phyloP scores from a whole-genome alignment of 495 filamentous ascomycete genomes.

The Choiromyces venosus region DNA sequence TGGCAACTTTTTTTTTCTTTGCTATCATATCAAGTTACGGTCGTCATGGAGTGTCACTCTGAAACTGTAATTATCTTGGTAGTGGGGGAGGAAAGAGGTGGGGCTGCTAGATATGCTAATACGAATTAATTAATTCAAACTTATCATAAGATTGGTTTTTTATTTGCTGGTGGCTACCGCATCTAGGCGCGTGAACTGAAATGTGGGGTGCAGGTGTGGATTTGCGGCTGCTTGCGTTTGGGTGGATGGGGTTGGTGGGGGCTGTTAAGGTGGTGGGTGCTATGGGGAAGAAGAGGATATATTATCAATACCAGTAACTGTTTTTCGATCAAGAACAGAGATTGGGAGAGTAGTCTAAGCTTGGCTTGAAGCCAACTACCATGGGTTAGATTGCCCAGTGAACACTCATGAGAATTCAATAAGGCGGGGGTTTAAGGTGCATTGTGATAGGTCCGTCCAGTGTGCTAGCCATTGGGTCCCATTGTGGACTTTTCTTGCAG shows the following conservation, averaged over 20 bases:
- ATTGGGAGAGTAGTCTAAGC: not conserved
- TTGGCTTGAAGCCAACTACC: not conserved
- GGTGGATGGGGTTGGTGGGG: not conserved
- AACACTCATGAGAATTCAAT: not conserved
- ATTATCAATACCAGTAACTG: not conserved
- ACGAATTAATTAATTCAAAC: not conserved
- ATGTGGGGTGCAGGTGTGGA: not conserved
- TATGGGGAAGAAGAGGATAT: not conserved
- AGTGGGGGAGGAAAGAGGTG: no score
- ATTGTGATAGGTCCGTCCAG: not conserved
- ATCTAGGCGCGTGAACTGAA: not conserved
- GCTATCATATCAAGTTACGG: not conserved
- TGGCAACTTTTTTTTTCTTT: not conserved
- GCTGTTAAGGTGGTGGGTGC: not conserved
- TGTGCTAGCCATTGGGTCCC: not conserved
- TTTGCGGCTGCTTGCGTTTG: not conserved
- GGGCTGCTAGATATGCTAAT: not conserved
- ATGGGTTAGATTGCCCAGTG: not conserved
- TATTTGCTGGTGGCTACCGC: not conserved
- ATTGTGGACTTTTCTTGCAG: not conserved
- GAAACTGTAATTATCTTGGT: not conserved
- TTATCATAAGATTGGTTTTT: not conserved
- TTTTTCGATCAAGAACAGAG: no score
- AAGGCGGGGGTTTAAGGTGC: not conserved
- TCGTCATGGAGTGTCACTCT: not conserved